These are phyloP conservation scores for Eucalyptus marginata DNA, from an alignment of 345 rosid species.

Conservation along the genomic window DNA sequence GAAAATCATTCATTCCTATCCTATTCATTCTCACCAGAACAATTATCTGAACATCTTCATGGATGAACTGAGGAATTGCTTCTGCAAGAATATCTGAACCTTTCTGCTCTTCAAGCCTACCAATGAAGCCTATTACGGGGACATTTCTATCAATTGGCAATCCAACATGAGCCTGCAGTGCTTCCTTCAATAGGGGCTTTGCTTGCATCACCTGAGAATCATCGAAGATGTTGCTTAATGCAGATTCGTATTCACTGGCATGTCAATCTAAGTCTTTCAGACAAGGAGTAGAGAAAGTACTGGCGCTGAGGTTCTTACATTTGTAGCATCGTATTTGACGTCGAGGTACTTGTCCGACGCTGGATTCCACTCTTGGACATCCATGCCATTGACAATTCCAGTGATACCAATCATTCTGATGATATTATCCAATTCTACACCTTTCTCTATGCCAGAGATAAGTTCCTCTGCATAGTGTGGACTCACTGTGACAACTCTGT, in stretches of 20 bases:
- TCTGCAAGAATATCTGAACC: conserved; percentile 83
- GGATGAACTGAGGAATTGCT: conserved; percentile 53
- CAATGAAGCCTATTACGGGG: conserved; percentile 90
- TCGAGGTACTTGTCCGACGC: conserved; percentile 57
- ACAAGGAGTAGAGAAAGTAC: not conserved
- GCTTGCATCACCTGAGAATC: conserved; percentile 54
- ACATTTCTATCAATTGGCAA: conserved; percentile 68
- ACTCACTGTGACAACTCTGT: conserved; percentile 76
- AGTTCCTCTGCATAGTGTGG: conserved; percentile 82
- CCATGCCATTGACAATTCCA: conserved; percentile 90
- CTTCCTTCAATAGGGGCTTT: conserved; percentile 82
- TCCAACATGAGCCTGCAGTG: conserved; percentile 85
- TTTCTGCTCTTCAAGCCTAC: conserved; percentile 93
- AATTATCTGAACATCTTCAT: conserved; percentile 58
- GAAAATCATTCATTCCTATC: not conserved
- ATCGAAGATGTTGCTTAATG: not conserved
- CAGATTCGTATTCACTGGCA: not conserved
- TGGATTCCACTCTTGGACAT: conserved; percentile 96
- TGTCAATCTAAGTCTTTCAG: not conserved
- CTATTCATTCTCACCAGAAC: conserved; percentile 42
- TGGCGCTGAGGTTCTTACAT: conserved; percentile 23
- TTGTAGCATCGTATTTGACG: conserved; percentile 52
- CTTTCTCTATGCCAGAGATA: conserved; percentile 59
- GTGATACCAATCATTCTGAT: conserved; percentile 44
- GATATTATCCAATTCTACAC: conserved; percentile 66